A percentile compares a stretch with the other conserved stretches of the same genome.
phyloP scores from a whole-genome alignment of 1,284 basidiomycete species.

The Trametes pubescens region DNA sequence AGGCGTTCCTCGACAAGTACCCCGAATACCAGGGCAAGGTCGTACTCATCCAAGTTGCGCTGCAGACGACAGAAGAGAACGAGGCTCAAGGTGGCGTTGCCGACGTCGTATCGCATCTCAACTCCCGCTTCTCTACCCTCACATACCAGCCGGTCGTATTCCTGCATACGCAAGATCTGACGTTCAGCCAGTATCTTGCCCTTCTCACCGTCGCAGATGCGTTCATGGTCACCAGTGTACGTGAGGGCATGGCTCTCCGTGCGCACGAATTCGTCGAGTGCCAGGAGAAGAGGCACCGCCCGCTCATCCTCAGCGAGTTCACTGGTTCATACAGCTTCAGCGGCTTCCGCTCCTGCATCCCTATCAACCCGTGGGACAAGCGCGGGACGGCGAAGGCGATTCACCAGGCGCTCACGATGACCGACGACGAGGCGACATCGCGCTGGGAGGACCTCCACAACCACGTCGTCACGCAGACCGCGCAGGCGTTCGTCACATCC shows the following conservation, averaged over 20 bases:
- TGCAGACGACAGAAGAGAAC: constrained; percentile 83
- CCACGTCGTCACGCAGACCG: constrained; percentile 88
- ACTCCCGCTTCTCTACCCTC: constrained; percentile 82
- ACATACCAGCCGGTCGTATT: constrained; percentile 92
- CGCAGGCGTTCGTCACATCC: constrained; percentile 83
- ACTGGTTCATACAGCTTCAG: constrained; percentile 88
- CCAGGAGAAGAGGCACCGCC: constrained; percentile 73
- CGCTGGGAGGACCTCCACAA: constrained; percentile 89
- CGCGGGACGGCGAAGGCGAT: constrained; percentile 81
- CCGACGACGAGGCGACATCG: constrained; percentile 70
- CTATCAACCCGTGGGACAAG: constrained; percentile 86
- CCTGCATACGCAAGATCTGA: constrained; percentile 87
- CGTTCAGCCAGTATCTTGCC: constrained; percentile 87
- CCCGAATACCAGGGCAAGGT: constrained; percentile 84
- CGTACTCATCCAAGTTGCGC: constrained; percentile 87
- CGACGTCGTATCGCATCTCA: constrained; percentile 83
- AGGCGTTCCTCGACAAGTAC: constrained; percentile 81
- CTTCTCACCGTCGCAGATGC: constrained; percentile 85
- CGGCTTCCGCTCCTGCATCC: constrained; percentile 86
- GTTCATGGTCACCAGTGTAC: constrained; percentile 85
- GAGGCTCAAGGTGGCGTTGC: constrained; percentile 79
- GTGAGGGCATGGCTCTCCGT: constrained; percentile 88
- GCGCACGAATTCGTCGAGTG: constrained; percentile 89
- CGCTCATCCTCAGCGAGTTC: constrained; percentile 85
- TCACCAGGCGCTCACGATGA: constrained; percentile 81